These are phyloP conservation scores for Pyracantha coccinea DNA, from an alignment of 331 rosid species.

Conservation along the genomic window DNA sequence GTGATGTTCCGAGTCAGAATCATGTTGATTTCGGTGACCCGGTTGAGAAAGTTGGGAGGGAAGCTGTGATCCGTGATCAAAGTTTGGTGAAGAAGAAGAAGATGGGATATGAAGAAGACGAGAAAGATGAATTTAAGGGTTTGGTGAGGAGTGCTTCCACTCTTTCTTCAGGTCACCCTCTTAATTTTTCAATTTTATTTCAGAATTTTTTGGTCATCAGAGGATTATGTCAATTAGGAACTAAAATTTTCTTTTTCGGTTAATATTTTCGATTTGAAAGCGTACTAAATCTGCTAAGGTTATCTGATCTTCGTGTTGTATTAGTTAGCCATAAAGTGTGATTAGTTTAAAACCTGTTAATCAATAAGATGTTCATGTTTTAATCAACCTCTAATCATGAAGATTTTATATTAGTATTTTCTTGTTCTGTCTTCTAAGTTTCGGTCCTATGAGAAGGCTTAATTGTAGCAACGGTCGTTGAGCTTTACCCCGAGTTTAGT, in stretches of 20 bases:
- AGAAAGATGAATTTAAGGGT: conserved; percentile 16
- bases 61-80: conserved; percentile 23
- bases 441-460: not conserved
- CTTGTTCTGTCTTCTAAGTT: not conserved
- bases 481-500: too few relatives aligned
- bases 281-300: not conserved
- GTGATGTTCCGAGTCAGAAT: conserved; percentile 22
- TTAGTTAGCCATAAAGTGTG: too few relatives aligned
- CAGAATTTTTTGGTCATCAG: not conserved
- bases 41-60: conserved; percentile 17
- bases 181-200: not conserved
- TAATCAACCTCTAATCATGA: not conserved
- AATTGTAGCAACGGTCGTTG: not conserved
- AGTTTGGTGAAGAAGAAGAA: conserved; percentile 29
- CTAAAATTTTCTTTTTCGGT: too few relatives aligned
- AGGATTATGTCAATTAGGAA: not conserved
- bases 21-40: conserved; percentile 15
- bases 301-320: not conserved
- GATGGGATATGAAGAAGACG: conserved; percentile 17
- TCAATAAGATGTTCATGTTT: not conserved
- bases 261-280: not conserved
- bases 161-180: conserved; percentile 44
- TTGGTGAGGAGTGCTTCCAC: conserved; percentile 29
- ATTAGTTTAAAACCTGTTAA: not conserved
- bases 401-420: not conserved